These are phyloP conservation scores for Talaromyces albobiverticillius DNA, from an alignment of 2,329 filamentous ascomycete genomes.

Conservation along the genomic window DNA sequence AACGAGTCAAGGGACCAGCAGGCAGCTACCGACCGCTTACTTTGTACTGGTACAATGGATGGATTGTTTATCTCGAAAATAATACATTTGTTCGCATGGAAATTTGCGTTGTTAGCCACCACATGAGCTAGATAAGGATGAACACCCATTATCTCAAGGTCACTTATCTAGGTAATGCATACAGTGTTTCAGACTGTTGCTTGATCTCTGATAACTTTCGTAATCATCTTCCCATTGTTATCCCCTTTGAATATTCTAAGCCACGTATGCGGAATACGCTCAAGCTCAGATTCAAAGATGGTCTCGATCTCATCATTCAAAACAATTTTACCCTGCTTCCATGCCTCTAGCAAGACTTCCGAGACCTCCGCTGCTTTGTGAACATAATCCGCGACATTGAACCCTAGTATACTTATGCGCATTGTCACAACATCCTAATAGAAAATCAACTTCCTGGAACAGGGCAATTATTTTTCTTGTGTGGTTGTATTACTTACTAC, in stretches of 20 bases:
- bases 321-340: conserved; percentile 47
- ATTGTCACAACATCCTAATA: conserved; percentile 18
- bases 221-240: conserved; percentile 49
- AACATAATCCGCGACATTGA: conserved; percentile 21
- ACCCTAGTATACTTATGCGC: conserved; percentile 20
- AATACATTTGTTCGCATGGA: too few species aligned
- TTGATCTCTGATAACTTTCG: conserved; percentile 23
- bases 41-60: too few species aligned
- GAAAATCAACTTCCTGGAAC: neutral
- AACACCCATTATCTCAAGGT: too few species aligned
- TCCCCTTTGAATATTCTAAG: conserved; percentile 46
- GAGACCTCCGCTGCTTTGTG: conserved; percentile 22
- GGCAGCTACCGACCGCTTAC: too few species aligned
- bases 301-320: conserved; percentile 47
- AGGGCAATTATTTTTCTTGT: neutral
- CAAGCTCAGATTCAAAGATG: conserved; percentile 46
- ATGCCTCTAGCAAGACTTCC: conserved; percentile 26
- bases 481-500: conserved; percentile 15
- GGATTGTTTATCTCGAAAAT: too few species aligned
- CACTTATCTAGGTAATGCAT: too few species aligned
- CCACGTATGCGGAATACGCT: conserved; percentile 51
- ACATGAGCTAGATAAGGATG: too few species aligned
- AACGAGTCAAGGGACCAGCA: too few species aligned
- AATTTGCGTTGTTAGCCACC: too few species aligned
- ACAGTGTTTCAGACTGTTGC: too few species aligned